These are phyloP conservation scores for Aspergillus clavatus DNA, from an alignment of 2,329 filamentous ascomycete species.

Conservation along the genomic window DNA sequence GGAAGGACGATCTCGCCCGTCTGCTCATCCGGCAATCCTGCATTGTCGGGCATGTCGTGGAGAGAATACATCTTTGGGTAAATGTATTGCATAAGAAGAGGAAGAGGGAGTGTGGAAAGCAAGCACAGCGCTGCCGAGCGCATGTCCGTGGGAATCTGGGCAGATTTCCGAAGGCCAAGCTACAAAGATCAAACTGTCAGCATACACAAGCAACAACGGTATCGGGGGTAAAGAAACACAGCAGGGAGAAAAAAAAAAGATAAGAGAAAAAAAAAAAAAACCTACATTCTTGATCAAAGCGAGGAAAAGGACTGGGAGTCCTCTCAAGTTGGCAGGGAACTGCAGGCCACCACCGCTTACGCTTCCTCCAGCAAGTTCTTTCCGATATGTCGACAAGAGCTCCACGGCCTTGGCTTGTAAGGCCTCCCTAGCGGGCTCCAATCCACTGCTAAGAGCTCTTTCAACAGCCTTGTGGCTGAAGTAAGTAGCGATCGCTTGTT, in stretches of 20 bases:
- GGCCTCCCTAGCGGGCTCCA: constrained; percentile 87
- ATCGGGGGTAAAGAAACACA: no score
- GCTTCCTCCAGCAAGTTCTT: constrained; percentile 91
- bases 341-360: constrained; percentile 89
- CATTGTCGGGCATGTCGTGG: constrained; percentile 94
- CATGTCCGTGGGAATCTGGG: constrained; percentile 90
- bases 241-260: background rate
- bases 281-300: constrained; percentile 91
- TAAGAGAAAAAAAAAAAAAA: constrained; percentile 2
- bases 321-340: constrained; percentile 87
- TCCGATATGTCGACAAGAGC: constrained; percentile 90
- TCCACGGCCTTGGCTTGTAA: constrained; percentile 89
- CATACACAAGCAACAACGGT: no score
- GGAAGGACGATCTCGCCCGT: constrained; percentile 88
- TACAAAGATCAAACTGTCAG: constrained; percentile 29
- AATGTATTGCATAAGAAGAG: constrained; percentile 88
- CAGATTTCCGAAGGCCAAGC: constrained; percentile 80
- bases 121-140: constrained; percentile 87
- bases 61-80: constrained; percentile 79
- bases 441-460: constrained; percentile 73
- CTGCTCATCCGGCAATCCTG: constrained; percentile 75
- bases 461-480: constrained; percentile 98
- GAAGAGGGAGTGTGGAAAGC: constrained; percentile 87
- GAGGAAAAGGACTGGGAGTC: constrained; percentile 83
- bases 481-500: constrained; percentile 86